These are phyloP conservation scores for Colletotrichum musicola DNA, from an alignment of 2,329 filamentous ascomycete genomes.

Conservation along the genomic window DNA sequence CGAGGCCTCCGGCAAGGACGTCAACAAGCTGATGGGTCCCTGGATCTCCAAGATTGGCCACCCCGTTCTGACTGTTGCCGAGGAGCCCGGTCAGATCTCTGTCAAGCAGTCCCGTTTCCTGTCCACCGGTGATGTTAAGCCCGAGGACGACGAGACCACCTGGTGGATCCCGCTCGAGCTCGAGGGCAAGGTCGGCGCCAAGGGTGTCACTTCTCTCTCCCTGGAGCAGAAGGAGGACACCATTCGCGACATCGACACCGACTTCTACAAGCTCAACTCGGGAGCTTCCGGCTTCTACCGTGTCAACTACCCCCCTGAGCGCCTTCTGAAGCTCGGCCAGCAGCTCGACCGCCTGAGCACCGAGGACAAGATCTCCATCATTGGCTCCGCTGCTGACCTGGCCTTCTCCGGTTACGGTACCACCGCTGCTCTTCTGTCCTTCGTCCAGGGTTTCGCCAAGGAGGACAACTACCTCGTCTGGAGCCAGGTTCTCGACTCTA, in stretches of 20 bases:
- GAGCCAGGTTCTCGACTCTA: slow-evolving; percentile 83
- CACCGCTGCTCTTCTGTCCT: slow-evolving; percentile 83
- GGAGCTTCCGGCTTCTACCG: slow-evolving; percentile 91
- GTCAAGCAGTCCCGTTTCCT: slow-evolving; percentile 91
- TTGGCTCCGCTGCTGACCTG: slow-evolving; percentile 90
- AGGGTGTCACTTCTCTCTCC: slow-evolving; percentile 73
- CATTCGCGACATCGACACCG: slow-evolving; percentile 78
- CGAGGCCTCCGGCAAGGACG: slow-evolving; percentile 88
- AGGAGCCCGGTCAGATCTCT: slow-evolving; percentile 84
- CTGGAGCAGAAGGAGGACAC: slow-evolving; percentile 83
- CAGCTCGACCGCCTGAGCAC: slow-evolving; percentile 81
- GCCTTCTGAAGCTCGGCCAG: slow-evolving; percentile 83
- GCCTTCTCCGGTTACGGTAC: slow-evolving; percentile 88
- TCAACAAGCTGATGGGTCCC: slow-evolving; percentile 87
- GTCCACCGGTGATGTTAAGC: slow-evolving; percentile 88
- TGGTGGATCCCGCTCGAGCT: slow-evolving; percentile 97
- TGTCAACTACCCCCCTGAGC: slow-evolving; percentile 90
- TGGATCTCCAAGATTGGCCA: slow-evolving; percentile 98
- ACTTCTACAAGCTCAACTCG: slow-evolving; percentile 95
- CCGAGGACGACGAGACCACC: slow-evolving; percentile 89
- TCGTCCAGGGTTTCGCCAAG: slow-evolving; percentile 84
- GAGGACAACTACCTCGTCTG: slow-evolving; percentile 92
- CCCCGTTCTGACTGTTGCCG: slow-evolving; percentile 87
- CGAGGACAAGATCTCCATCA: slow-evolving; percentile 92
- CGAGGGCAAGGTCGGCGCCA: slow-evolving; percentile 77